phyloP scores from a whole-genome alignment of 2,329 filamentous ascomycete genomes.

The Penicillium brevicompactum region DNA sequence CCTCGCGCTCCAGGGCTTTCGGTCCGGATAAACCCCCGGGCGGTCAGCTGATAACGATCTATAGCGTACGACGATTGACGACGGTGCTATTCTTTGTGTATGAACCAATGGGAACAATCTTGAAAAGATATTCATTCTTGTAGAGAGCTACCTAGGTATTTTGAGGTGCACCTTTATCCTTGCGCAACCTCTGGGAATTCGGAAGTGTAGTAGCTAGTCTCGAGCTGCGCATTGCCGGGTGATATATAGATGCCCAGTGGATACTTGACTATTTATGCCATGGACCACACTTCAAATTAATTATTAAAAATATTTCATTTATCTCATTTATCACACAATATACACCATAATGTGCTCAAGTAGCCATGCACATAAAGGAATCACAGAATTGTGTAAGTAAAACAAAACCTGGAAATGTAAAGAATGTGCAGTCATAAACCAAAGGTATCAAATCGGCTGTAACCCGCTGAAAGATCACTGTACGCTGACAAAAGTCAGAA shows the following conservation, averaged over 20 bases:
- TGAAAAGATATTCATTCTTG: background rate
- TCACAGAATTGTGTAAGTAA: background rate
- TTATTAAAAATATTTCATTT: too few relatives aligned
- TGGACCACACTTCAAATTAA: too few relatives aligned
- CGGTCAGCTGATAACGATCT: slow-evolving; percentile 27
- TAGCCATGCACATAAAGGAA: background rate
- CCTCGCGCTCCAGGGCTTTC: slow-evolving; percentile 19
- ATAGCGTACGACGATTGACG: too few relatives aligned
- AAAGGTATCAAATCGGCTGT: background rate
- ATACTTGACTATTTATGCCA: too few relatives aligned
- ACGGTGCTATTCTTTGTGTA: background rate
- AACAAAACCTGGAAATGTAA: background rate
- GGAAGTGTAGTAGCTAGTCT: too few relatives aligned
- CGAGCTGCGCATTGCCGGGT: too few relatives aligned
- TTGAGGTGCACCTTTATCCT: too few relatives aligned
- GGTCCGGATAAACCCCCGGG: slow-evolving; percentile 34
- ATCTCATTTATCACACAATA: too few relatives aligned
- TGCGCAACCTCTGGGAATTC: too few relatives aligned
- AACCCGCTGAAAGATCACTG: background rate
- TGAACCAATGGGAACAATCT: background rate
- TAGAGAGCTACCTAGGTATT: background rate
- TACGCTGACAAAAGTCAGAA: slow-evolving; percentile 1
- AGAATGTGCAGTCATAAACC: background rate
- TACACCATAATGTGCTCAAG: too few relatives aligned
- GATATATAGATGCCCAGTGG: too few relatives aligned